Base-by-base conservation (phyloP, 345 rosid genomes). In the Murraya paniculata region DNA sequence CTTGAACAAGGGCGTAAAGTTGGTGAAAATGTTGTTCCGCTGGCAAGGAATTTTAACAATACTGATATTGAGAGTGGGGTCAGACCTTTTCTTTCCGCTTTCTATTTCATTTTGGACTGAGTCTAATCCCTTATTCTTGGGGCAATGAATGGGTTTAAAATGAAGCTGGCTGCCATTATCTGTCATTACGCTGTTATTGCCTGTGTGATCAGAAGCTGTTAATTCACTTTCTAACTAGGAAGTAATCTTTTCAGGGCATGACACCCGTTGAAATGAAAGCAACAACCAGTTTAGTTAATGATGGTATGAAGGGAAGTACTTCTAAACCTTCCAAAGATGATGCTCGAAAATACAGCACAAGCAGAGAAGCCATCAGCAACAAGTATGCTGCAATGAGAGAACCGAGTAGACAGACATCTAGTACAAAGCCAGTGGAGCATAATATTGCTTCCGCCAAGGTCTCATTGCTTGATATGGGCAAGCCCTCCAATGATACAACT, bases 21-120 rank as follows among this genome's bases (percentile, higher is more conserved):
- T 56, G 99, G 98, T 27, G 99, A 97, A 86, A 93, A 87, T 81
- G 97, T 97, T 79, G 81, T 97, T 65, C 99, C 99, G 68, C 78
- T 93, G 85, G 96, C 98, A 8, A 89, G 98, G 77, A 94, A 92
- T 87, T 97, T 97, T 80, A 86, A 90, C 70, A 86, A 84, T 68
- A 82, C 86, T 84, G 98, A 93, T 81, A 79, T 91, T 25, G 98
- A 93, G 90, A 78, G 88, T 68, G 88, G 79, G 78, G 78, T 75
- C 85, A 87, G 72, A 13, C 57, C 31, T 19, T 35, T 71, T 50
- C 27, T 28, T 53, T 30, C 55, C 2, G n/a, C 39, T 28, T 70
- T 48, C 24, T 27, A 28, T 70, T 25, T 38, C 28, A 30, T 24
- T 36, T 60, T 33, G 48, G 36, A 27, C 25, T 5, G 25, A 72